Percentiles rank a stretch among this genome's conserved stretches.
Evolutionary conservation across 2,329 filamentous ascomycete species (phyloP).

Genomic region (Cordyceps cateniannulata): DNA sequence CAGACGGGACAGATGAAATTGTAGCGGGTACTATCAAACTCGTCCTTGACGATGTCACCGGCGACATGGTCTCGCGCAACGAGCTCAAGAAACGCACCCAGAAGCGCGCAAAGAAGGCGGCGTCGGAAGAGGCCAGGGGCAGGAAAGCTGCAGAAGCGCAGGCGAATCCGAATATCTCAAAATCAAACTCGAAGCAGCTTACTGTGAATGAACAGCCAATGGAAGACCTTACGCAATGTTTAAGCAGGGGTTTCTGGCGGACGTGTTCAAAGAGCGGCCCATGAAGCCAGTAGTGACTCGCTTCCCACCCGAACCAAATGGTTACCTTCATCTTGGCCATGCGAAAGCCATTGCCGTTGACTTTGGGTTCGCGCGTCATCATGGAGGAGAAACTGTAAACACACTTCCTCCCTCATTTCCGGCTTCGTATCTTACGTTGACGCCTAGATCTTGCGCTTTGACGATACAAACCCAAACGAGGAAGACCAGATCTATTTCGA

Average conservation of each 20-base stretch:
- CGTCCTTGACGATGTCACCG: constrained; percentile 50
- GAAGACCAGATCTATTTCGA: not conserved
- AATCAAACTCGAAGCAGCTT: too few relatives aligned
- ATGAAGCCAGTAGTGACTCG: constrained; percentile 59
- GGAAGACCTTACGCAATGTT: constrained; percentile 55
- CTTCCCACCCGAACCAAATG: constrained; percentile 88
- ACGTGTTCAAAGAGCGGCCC: constrained; percentile 64
- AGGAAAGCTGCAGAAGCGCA: constrained; percentile 21
- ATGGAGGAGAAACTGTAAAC: constrained; percentile 50
- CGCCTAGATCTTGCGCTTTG: not conserved
- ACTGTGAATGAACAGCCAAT: too few relatives aligned
- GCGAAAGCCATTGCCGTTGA: constrained; percentile 94
- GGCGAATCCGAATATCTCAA: too few relatives aligned
- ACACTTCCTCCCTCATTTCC: not conserved
- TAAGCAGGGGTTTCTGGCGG: constrained; percentile 68
- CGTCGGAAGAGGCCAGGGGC: constrained; percentile 33
- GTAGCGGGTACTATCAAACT: too few relatives aligned
- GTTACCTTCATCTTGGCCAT: constrained; percentile 88
- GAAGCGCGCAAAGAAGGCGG: constrained; percentile 72
- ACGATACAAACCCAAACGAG: not conserved
- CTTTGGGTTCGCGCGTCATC: constrained; percentile 85
- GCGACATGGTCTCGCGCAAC: constrained; percentile 59
- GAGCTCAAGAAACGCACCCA: constrained; percentile 54
- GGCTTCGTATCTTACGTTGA: not conserved
- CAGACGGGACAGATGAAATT: too few relatives aligned